Evolutionary conservation across 331 rosid genomes (phyloP).

Genomic region (Spiraea crenata): DNA sequence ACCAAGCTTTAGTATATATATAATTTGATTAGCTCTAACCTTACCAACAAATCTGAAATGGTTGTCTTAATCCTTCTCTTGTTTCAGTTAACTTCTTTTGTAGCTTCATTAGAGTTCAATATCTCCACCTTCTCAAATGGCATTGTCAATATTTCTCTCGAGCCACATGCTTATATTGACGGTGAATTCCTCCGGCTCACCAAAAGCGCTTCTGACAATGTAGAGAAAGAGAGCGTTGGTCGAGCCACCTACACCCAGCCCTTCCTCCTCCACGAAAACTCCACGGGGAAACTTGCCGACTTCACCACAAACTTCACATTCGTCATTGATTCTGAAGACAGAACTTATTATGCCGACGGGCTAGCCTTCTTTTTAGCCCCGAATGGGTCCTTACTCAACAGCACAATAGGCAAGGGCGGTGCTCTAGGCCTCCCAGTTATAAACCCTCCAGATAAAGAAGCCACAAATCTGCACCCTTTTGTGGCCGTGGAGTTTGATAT

Average conservation of each 20-base stretch:
- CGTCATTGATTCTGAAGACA: background rate
- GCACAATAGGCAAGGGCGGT: background rate
- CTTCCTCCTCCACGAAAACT: background rate
- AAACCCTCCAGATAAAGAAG: background rate
- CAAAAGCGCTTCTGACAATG: background rate
- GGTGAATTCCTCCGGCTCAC: background rate
- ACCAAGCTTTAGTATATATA: too few species aligned
- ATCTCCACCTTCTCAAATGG: too few species aligned
- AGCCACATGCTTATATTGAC: background rate
- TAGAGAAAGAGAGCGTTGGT: background rate
- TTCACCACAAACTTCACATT: background rate
- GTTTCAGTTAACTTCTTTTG: too few species aligned
- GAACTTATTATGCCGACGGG: background rate
- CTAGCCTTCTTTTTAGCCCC: background rate
- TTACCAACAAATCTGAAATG: too few species aligned
- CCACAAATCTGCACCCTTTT: background rate
- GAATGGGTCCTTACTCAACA: background rate
- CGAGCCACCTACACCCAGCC: background rate
- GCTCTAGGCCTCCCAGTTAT: background rate
- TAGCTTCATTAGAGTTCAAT: too few species aligned
- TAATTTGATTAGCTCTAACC: too few species aligned
- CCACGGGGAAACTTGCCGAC: background rate
- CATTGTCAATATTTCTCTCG: too few species aligned
- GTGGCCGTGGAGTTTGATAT: constrained; percentile 1
- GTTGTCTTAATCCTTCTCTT: too few species aligned